Percentiles rank a stretch among this genome's conserved stretches.
Conservation (phyloP, 306 rosid genomes). For the Acacia melanoxylon region DNA sequence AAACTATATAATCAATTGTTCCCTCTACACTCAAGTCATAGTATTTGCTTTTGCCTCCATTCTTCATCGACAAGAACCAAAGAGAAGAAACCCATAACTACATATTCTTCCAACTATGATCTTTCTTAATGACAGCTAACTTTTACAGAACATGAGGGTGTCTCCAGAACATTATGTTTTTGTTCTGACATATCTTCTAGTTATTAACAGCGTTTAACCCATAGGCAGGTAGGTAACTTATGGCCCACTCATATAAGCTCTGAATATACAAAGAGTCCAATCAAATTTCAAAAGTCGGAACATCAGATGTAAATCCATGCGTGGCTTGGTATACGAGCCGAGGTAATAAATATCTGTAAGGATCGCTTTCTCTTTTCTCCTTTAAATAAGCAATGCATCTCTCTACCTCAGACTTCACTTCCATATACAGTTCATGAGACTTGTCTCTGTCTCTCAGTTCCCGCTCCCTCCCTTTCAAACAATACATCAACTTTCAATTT, state of each 20-base stretch:
- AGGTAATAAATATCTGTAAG: slow-evolving; percentile 62
- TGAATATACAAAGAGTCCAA: background rate
- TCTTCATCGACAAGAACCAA: background rate
- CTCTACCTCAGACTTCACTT: slow-evolving; percentile 77
- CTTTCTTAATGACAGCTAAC: background rate
- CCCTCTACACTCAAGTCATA: background rate
- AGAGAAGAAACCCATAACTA: background rate
- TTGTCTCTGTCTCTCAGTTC: slow-evolving; percentile 62
- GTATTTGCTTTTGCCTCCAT: slow-evolving; percentile 6
- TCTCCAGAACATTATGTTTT: slow-evolving; percentile 7
- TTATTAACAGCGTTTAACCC: background rate
- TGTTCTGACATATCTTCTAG: background rate
- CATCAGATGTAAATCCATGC: slow-evolving; percentile 55
- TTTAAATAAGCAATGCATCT: slow-evolving; percentile 64
- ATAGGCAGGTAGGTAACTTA: background rate
- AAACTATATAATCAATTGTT: background rate
- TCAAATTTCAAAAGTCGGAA: slow-evolving; percentile 83
- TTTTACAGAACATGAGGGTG: background rate
- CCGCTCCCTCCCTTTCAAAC: slow-evolving; percentile 61
- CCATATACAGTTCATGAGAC: slow-evolving; percentile 59
- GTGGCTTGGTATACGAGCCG: slow-evolving; percentile 64
- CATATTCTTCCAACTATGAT: slow-evolving; percentile 19
- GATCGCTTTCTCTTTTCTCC: slow-evolving; percentile 71
- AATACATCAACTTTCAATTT: slow-evolving; percentile 19
- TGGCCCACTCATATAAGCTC: background rate